Evolutionary conservation across 2,329 filamentous ascomycete genomes (phyloP).

Genomic region (Fusarium protoensiforme): DNA sequence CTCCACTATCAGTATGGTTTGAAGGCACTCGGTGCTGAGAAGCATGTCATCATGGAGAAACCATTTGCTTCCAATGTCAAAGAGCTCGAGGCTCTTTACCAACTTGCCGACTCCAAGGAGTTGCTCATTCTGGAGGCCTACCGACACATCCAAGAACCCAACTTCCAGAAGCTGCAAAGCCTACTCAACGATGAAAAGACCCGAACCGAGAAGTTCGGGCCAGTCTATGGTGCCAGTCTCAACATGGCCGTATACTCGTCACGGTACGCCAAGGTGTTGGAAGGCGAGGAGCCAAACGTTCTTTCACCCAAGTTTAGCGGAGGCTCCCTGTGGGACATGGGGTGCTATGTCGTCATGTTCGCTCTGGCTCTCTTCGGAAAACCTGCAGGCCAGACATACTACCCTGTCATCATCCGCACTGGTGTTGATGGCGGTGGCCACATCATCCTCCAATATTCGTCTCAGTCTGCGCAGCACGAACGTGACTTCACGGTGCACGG

Average conservation of each 20-base stretch:
- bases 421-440: conserved; percentile 24
- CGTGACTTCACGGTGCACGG: conserved; percentile 24
- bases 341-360: conserved; percentile 33
- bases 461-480: conserved; percentile 16
- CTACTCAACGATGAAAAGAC: conserved; percentile 27
- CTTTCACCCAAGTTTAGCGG: conserved; percentile 30
- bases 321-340: conserved; percentile 34
- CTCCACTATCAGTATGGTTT: conserved; percentile 28
- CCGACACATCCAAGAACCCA: conserved; percentile 35
- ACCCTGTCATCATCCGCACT: conserved; percentile 9
- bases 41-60: conserved; percentile 34
- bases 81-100: conserved; percentile 20
- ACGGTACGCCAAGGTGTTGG: conserved; percentile 4
- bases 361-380: conserved; percentile 24
- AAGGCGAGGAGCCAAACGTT: conserved; percentile 26
- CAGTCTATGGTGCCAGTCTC: conserved; percentile 23
- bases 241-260: conserved; percentile 29
- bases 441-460: conserved; percentile 21
- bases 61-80: conserved; percentile 29
- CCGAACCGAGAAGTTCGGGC: conserved; percentile 14
- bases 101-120: conserved; percentile 26
- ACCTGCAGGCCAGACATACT: conserved; percentile 20
- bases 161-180: conserved; percentile 26
- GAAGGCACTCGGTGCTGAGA: conserved; percentile 13
- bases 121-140: conserved; percentile 30